Evolutionary conservation across 2,329 filamentous ascomycete genomes (phyloP), one percentile per base, ranked within the genome.

Genomic region (Nemania sp.): DNA sequence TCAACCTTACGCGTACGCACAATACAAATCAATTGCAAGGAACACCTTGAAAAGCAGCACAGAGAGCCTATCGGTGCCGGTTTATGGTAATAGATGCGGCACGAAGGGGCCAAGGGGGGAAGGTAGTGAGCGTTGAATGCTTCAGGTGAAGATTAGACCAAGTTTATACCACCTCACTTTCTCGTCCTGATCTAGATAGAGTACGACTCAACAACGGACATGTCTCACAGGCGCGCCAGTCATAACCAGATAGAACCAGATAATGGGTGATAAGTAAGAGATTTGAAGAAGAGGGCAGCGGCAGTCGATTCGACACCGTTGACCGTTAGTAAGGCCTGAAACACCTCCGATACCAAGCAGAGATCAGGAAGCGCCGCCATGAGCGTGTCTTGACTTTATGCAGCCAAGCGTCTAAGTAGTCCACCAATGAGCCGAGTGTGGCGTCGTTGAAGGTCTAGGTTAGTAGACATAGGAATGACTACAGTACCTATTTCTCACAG

Each of bases 271-370:
- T 35, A 47, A 43, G 43, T 29, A 47, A 35, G 32, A 49, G 52
- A 61, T 6, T n/a, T 35, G 11, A 29, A 27, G 51, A 55, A 45
- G 27, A 56, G 24, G n/a, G n/a, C 13, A 54, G 58, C 43, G 47
- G 51, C 49, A 49, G 54, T 65, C 22, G 26, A 67, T 69, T 67
- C 60, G 64, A 69, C 60, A 61, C 35, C 60, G n/a, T 56, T 56
- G n/a, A 55, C 41, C 15, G 49, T 26, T 22, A 22, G 24, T 43
- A 32, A 38, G 29, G 53, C 64, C 64, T 69, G 67, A 69, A 69
- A 69, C 67, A 49, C 45, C 29, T 61, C 38, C 61, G 56, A 66
- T 52, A 53, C 54, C 20, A 52, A 47, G 29, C 56, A 55, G 32
- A 61, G 45, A 62, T 38, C 35, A 61, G 60, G 53, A 70, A 70